phyloP scores from a whole-genome alignment of 164 flowering plant species.

The Hamamelis virginiana region DNA sequence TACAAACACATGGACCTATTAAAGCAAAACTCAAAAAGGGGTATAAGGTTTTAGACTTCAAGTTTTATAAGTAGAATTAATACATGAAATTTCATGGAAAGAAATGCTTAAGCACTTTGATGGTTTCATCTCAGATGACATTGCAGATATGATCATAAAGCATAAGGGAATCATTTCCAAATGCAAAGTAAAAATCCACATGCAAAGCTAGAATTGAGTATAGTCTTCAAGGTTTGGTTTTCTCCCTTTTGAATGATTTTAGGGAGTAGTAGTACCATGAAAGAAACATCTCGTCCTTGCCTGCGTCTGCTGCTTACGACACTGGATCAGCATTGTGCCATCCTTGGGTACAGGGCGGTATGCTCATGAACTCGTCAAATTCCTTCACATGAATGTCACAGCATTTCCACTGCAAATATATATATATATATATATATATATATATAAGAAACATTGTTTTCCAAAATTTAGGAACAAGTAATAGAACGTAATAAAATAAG shows the following conservation, averaged over 20 bases:
- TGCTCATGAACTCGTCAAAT: conserved; percentile 89
- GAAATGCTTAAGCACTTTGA: too few relatives aligned
- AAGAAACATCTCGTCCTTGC: neutral
- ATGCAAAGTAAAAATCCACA: neutral
- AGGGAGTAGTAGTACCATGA: conserved; percentile 2
- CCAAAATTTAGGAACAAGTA: neutral
- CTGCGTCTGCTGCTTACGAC: conserved; percentile 22
- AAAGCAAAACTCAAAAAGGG: too few relatives aligned
- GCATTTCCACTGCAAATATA: conserved; percentile 86
- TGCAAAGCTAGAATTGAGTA: neutral
- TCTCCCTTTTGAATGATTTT: neutral
- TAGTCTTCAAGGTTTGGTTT: neutral
- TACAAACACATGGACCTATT: too few relatives aligned
- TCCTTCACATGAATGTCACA: conserved; percentile 88
- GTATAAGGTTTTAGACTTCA: too few relatives aligned
- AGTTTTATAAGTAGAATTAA: too few relatives aligned
- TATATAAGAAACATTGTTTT: neutral
- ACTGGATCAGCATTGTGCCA: conserved; percentile 86
- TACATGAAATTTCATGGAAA: too few relatives aligned
- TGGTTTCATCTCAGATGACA: too few relatives aligned
- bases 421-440: neutral
- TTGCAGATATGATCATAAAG: neutral
- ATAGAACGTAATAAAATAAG: too few relatives aligned
- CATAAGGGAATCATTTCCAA: neutral
- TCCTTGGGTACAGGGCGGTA: conserved; percentile 90